phyloP scores from a whole-genome alignment of 1,284 basidiomycete genomes.

The Marasmius tenuissimus region DNA sequence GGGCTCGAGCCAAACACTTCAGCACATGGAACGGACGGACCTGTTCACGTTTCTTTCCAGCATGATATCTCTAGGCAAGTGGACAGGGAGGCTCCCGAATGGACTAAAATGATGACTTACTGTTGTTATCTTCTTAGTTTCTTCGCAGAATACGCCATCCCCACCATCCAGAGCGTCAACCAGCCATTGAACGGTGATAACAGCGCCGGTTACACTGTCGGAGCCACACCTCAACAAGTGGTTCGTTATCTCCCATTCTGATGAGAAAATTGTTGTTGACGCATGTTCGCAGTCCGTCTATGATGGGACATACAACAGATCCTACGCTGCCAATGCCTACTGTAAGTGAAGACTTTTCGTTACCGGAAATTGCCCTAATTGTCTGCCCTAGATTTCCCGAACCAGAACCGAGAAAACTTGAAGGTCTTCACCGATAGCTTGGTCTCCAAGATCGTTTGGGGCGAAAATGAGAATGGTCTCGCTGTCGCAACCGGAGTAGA shows the following conservation, averaged over 20 bases:
- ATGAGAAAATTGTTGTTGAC: background rate
- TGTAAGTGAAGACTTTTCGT: background rate
- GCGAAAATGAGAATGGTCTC: constrained; percentile 9
- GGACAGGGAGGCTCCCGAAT: background rate
- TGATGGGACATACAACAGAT: constrained; percentile 4
- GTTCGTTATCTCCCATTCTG: constrained; percentile 5
- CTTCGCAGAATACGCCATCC: background rate
- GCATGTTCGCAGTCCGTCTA: constrained; percentile 1
- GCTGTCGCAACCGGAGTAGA: constrained; percentile 15
- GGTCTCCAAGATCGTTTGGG: constrained; percentile 13
- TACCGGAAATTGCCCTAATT: too few relatives aligned
- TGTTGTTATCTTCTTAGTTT: background rate
- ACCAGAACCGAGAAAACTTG: constrained; percentile 9
- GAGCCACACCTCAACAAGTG: background rate
- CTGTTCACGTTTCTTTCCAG: constrained; percentile 2
- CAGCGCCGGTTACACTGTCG: background rate
- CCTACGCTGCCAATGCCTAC: constrained; percentile 13
- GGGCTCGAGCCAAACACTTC: background rate
- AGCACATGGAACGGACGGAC: constrained; percentile 8
- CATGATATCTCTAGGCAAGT: background rate
- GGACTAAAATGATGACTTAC: background rate
- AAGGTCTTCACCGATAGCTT: constrained; percentile 8
- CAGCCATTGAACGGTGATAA: background rate
- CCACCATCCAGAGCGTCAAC: background rate
- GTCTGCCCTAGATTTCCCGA: constrained; percentile 2